phyloP scores from a whole-genome alignment of 305 asterid genomes.

The Rubia balearica region DNA sequence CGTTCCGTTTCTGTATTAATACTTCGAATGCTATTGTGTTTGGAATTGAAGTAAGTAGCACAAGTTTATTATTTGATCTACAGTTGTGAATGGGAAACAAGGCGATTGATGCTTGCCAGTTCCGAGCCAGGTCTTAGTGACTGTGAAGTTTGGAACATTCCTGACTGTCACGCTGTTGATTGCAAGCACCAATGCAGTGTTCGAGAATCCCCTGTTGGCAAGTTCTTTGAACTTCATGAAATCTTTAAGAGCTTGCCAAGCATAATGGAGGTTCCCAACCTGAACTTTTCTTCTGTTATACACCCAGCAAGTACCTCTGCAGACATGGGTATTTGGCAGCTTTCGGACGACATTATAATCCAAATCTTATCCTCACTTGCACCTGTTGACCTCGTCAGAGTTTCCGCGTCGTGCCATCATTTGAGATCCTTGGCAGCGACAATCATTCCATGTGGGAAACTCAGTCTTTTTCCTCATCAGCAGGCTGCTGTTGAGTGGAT shows the following conservation, averaged over 20 bases:
- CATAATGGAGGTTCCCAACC: slow-evolving; percentile 39
- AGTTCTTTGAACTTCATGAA: slow-evolving; percentile 86
- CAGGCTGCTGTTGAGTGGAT: slow-evolving; percentile 97
- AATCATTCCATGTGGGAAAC: slow-evolving; percentile 93
- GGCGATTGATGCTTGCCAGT: slow-evolving; percentile 47
- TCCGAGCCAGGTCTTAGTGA: slow-evolving; percentile 28
- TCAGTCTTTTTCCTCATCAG: slow-evolving; percentile 90
- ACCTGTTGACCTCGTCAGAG: slow-evolving; percentile 62
- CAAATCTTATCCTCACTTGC: slow-evolving; percentile 48
- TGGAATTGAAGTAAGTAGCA: not conserved
- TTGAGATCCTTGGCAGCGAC: slow-evolving; percentile 64
- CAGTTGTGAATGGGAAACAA: slow-evolving; percentile 92
- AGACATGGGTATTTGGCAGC: slow-evolving; percentile 58
- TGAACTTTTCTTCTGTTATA: slow-evolving; percentile 42
- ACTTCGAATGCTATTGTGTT: not conserved
- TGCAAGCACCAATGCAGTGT: slow-evolving; percentile 56
- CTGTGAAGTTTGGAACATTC: slow-evolving; percentile 48
- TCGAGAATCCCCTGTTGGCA: slow-evolving; percentile 53
- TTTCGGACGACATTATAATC: slow-evolving; percentile 71
- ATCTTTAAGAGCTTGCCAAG: slow-evolving; percentile 74
- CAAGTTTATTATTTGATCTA: not conserved
- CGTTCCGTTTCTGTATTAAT: not conserved
- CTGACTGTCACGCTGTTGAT: slow-evolving; percentile 73
- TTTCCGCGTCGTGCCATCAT: slow-evolving; percentile 80
- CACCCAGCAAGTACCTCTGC: slow-evolving; percentile 45